These are phyloP conservation scores for Colletotrichum spinosum DNA, from an alignment of 2,329 filamentous ascomycete species.

Conservation along the genomic window DNA sequence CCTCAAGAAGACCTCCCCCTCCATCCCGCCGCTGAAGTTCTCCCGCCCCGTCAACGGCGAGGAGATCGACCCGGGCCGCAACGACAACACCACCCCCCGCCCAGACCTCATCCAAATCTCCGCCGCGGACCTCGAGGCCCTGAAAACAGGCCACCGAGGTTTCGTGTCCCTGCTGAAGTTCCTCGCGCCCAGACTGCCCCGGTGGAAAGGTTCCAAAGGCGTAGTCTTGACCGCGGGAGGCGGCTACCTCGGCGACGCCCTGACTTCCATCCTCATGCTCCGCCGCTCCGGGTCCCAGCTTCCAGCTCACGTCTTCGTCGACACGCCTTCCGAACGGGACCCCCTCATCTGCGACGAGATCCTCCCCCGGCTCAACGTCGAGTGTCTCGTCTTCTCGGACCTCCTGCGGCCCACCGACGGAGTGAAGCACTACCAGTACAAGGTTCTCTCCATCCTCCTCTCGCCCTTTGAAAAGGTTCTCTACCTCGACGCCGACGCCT, in stretches of 20 bases:
- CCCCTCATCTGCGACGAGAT: slow-evolving; percentile 45
- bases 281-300: slow-evolving; percentile 61
- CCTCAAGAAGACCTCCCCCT: slow-evolving; percentile 22
- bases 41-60: slow-evolving; percentile 5
- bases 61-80: slow-evolving; percentile 30
- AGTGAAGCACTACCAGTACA: slow-evolving; percentile 63
- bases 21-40: slow-evolving; percentile 19
- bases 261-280: slow-evolving; percentile 63
- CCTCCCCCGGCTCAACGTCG: slow-evolving; percentile 45
- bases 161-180: slow-evolving; percentile 49
- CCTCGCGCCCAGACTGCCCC: slow-evolving; percentile 48
- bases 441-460: slow-evolving; percentile 67
- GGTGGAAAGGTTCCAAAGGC: slow-evolving; percentile 50
- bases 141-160: slow-evolving; percentile 24
- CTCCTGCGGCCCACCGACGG: slow-evolving; percentile 40
- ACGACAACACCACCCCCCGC: slow-evolving; percentile 27
- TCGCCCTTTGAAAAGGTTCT: slow-evolving; percentile 69
- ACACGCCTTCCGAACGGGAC: slow-evolving; percentile 46
- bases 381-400: slow-evolving; percentile 48
- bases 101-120: slow-evolving; percentile 31
- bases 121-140: slow-evolving; percentile 9
- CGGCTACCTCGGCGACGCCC: slow-evolving; percentile 59
- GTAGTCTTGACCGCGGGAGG: slow-evolving; percentile 63
- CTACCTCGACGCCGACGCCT: slow-evolving; percentile 69
- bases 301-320: slow-evolving; percentile 56